Evolutionary conservation across 1,284 basidiomycete species (phyloP), one percentile per base, ranked within the genome.

Genomic region (Kalmanozyma brasiliensis): DNA sequence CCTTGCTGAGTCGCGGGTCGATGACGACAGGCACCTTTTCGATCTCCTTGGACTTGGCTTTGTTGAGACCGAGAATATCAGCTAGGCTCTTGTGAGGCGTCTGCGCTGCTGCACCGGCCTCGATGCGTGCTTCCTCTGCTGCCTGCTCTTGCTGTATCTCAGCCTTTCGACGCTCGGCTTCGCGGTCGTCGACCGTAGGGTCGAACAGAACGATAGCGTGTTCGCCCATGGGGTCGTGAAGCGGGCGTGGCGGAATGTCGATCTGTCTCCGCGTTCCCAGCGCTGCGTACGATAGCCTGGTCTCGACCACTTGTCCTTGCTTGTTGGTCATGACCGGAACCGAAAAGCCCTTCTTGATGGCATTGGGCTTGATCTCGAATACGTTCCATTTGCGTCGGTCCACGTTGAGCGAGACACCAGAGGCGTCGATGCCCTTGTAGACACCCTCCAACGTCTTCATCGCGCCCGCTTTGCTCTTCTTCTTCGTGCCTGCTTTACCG

Each of bases 191-290:
- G 42, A 96, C 89, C 0, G 95, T 98, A 0, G 95, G 95, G 78
- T 99, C 95, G 81, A 93, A 99, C 4, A 98, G 85, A 0, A 99
- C 96, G 67, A 99, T 95, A 0, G 96, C 94, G 82, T 96, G 94
- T 78, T 98, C 94, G 52, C 91, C 89, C 91, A 99, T 95, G 0
- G 94, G 96, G 81, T 99, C 94, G 78, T 95, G 91, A 14, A 98
- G 84, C 2, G 95, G 95, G 11, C 95, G 87, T 7, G 95, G 96
- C 41, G 92, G 88, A 53, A 98, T 85, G 69, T 89, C 91, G 0
- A 90, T 87, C 57, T 89, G 88, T 1, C 92, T 90, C 8, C 95
- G 88, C 49, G 92, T 90, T 30, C 95, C 95, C 1, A 99, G 87
- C 3, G 94, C 89, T 3, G 87, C 86, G 73, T 91, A 88, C 0